Base-by-base conservation (phyloP, 805 yeast species). In the Torulaspora gathmanii region DNA sequence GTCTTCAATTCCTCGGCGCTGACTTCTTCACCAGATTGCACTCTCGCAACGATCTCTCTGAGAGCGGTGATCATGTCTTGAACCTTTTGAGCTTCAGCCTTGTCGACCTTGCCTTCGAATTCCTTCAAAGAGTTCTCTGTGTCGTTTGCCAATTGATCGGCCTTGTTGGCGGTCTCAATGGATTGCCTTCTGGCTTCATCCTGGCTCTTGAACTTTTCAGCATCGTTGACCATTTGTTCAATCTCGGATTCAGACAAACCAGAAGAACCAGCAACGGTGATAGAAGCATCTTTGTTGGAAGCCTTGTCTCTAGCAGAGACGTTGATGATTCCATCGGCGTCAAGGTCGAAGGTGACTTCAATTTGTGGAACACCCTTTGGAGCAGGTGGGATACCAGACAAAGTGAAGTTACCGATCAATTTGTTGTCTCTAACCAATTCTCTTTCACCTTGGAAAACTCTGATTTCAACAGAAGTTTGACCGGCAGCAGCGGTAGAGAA, bases 361-460 rank as follows among this genome's bases (percentile, higher is more conserved):
- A 85, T 81, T 67, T 84, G 90, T 39, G 95, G 91, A 41, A 79
- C 80, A 57, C 95, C 93, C 68, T 86, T 85, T 57, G 89, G 87
- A 45, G 85, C 83, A 23, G 81, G 76, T 44, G 95, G 96, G 60
- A 89, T 89, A 72, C 96, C 96, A 54, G 93, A 76, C 63, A 89
- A 79, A 52, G 95, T 89, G 75, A 89, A 89, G 86, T 90, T 89
- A 72, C 97, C 97, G 69, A 89, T 86, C 69, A 90, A 80, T 77
- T 90, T 89, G 86, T 89, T 89, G 79, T 89, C 97, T 76, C 95
- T 85, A 64, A 91, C 95, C 67, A 90, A 82, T 76, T 89, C 96
- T 79, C 97, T 86, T 80, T 89, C 97, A 78, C 97, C 97, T 78
- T 89, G 96, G 96, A 87, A 90, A 50, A 89, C 97, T 76, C 96